These are phyloP conservation scores for Eleusine coracana DNA, from an alignment of 176 grass and related monocot genomes.

Conservation along the genomic window DNA sequence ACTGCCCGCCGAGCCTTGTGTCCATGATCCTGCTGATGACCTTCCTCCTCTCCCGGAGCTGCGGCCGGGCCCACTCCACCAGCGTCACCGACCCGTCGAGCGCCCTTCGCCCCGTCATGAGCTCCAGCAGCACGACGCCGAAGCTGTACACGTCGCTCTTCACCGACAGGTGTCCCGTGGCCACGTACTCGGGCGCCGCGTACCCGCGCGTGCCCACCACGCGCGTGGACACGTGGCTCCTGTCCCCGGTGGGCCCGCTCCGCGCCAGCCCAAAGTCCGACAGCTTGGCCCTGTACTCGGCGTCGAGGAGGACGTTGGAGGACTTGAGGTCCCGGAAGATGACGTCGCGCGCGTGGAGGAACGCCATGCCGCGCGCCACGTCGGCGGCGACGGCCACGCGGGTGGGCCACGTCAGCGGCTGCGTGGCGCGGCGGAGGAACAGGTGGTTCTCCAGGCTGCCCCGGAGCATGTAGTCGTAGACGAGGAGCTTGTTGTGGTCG, in stretches of 20 bases:
- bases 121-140: conserved; percentile 80
- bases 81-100: conserved; percentile 56
- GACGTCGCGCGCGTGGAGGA: conserved; percentile 55
- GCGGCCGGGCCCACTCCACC: conserved; percentile 82
- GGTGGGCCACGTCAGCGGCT: conserved; percentile 64
- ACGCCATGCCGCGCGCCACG: conserved; percentile 67
- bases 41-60: conserved; percentile 53
- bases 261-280: conserved; percentile 87
- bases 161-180: conserved; percentile 67
- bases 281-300: conserved; percentile 75
- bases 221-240: conserved; percentile 75
- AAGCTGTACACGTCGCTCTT: conserved; percentile 93
- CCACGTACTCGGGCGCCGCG: conserved; percentile 82
- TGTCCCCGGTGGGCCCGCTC: conserved; percentile 67
- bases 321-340: conserved; percentile 95
- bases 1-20: conserved; percentile 80
- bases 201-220: conserved; percentile 75
- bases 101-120: conserved; percentile 67
- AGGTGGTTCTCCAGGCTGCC: conserved; percentile 97
- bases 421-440: conserved; percentile 76
- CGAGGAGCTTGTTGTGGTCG: conserved; percentile 73
- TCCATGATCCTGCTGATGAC: conserved; percentile 80
- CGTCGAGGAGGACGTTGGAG: conserved; percentile 79
- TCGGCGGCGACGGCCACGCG: conserved; percentile 68
- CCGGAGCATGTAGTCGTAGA: conserved; percentile 85